A percentile compares a stretch with the other conserved stretches of the same genome.
phyloP scores from a whole-genome alignment of 495 filamentous ascomycete genomes.

The Cladorrhinum samala region DNA sequence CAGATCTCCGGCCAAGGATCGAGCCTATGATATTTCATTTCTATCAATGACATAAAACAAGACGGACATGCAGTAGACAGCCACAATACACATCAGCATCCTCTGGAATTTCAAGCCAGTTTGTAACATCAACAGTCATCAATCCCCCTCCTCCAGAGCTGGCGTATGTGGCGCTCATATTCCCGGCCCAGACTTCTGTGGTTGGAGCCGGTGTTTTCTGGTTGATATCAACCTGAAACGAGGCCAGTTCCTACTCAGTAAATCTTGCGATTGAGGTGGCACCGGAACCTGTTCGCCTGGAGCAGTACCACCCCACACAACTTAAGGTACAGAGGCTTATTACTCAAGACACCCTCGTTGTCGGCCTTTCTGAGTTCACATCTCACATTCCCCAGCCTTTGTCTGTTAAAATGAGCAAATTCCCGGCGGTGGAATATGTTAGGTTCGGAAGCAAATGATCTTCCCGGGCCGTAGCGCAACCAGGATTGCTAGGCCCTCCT shows the following conservation, averaged over 20 bases:
- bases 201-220: constrained; percentile 8
- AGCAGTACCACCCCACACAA: constrained; percentile 19
- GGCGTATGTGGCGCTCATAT: not conserved
- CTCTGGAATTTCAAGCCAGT: too few species aligned
- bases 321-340: not conserved
- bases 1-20: too few species aligned
- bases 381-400: not conserved
- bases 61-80: too few species aligned
- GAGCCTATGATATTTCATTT: too few species aligned
- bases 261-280: constrained; percentile 4
- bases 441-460: not conserved
- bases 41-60: too few species aligned
- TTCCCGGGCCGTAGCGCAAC: not conserved
- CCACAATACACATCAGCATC: too few species aligned
- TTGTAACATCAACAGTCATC: not conserved
- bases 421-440: not conserved
- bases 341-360: not conserved
- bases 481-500: not conserved
- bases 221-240: constrained; percentile 19
- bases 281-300: constrained; percentile 8
- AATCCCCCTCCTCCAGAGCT: too few species aligned
- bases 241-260: constrained; percentile 7
- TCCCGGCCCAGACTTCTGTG: constrained; percentile 5
- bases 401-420: not conserved
- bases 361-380: not conserved